Percentiles rank a stretch among this genome's conserved stretches.
These are phyloP conservation scores for Ganoderma meredithae DNA, from an alignment of 1,284 basidiomycete species.

Conservation along the genomic window DNA sequence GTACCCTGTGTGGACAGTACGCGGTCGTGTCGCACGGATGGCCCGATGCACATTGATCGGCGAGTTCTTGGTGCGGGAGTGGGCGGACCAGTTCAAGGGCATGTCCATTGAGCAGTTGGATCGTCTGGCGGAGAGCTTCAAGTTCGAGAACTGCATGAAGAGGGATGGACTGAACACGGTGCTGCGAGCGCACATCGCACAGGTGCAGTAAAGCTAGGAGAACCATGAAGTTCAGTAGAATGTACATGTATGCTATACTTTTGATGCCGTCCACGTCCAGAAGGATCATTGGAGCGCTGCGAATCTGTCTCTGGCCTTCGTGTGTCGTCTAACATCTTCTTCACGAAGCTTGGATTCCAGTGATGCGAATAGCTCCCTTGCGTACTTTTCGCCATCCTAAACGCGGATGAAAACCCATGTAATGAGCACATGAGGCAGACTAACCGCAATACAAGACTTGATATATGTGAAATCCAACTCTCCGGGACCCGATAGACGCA, in stretches of 20 bases:
- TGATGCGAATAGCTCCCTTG: constrained; percentile 8
- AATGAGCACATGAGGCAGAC: constrained; percentile 14
- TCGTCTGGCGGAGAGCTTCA: constrained; percentile 66
- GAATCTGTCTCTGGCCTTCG: constrained; percentile 45
- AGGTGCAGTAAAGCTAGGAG: constrained; percentile 1
- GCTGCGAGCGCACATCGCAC: constrained; percentile 24
- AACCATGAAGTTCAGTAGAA: constrained; percentile 1
- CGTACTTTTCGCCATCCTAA: constrained; percentile 14
- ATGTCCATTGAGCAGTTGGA: constrained; percentile 64
- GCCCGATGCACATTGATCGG: constrained; percentile 68
- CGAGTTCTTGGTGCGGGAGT: constrained; percentile 70
- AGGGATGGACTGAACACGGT: constrained; percentile 58
- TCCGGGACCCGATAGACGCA: constrained; percentile 66
- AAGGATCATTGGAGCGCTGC: constrained; percentile 27
- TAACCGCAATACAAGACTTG: constrained; percentile 60
- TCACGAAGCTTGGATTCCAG: constrained; percentile 21
- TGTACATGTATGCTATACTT: constrained; percentile 19
- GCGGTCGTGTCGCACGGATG: constrained; percentile 56
- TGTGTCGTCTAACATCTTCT: constrained; percentile 45
- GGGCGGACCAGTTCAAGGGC: constrained; percentile 68
- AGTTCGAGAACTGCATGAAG: constrained; percentile 61
- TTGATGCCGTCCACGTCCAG: neutral
- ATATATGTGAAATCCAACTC: constrained; percentile 57
- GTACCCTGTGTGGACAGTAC: constrained; percentile 57
- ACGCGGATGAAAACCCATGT: neutral